phyloP scores from a whole-genome alignment of 352 stramenopile species.

The Blastocystis sp. region DNA sequence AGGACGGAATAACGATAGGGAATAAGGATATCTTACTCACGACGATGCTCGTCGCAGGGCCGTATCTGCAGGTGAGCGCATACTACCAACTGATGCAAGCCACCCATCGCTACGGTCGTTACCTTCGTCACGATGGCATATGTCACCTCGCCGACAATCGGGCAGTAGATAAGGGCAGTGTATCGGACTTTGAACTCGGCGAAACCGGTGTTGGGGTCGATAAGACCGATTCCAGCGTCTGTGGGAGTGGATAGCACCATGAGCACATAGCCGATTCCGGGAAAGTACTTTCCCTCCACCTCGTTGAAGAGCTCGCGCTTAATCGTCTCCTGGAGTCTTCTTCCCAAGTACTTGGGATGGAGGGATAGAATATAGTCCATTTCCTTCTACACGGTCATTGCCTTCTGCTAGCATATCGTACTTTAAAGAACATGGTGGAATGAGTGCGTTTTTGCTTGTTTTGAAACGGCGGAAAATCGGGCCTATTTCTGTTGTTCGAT shows the following conservation, averaged over 20 bases:
- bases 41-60: constrained; percentile 24
- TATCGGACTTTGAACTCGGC: constrained; percentile 60
- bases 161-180: constrained; percentile 61
- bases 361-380: constrained; percentile 67
- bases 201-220: constrained; percentile 63
- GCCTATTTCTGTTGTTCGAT: background rate
- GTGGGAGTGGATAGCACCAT: constrained; percentile 47
- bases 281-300: constrained; percentile 61
- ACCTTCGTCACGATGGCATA: constrained; percentile 57
- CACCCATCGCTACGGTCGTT: background rate
- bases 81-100: background rate
- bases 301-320: constrained; percentile 34
- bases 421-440: constrained; percentile 57
- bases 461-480: background rate
- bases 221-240: constrained; percentile 44
- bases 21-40: constrained; percentile 58
- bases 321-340: constrained; percentile 64
- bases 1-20: background rate
- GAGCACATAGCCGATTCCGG: constrained; percentile 58
- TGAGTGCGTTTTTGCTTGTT: background rate
- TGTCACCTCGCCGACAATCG: constrained; percentile 47
- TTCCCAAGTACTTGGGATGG: constrained; percentile 65
- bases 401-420: background rate
- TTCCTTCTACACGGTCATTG: constrained; percentile 35
- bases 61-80: constrained; percentile 35